Base-by-base conservation (phyloP, 2,329 filamentous ascomycete species). In the Cytospora schulzeri region DNA sequence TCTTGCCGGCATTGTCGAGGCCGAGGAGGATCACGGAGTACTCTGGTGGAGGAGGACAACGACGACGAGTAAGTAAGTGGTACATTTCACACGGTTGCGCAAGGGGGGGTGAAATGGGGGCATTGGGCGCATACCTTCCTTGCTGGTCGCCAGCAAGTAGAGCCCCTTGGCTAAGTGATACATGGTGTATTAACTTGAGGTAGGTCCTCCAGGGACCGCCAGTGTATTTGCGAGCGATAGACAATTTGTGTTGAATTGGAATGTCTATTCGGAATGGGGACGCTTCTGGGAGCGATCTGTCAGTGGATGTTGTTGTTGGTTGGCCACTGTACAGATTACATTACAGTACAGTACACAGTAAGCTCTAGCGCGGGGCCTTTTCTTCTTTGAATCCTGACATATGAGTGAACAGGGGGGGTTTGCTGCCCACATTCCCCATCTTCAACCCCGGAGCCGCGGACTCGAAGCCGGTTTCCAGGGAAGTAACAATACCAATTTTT, bases 1-100 rank as follows among this genome's bases (percentile, higher is more conserved):
- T 98, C 83, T 98, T 98, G 77, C 95, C 95, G 67, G 95, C 95
- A 76, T 98, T 98, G 83, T 98, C 95, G 74, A 98, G 91, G 68
- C 95, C 95, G 72, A 98, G 91, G 70, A 98, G 90, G 74, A 98
- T 92, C 73, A 97, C 92, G 26, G 94, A 97, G 83, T 97, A 98
- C 81, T 98, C 94, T 95, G 73, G 55, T 4, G 14, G 19, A 48
- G 15, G 38, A 45, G 45, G n/a, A n/a, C n/a, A n/a, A n/a, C n/a
- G n/a, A n/a, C 45, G n/a, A 24, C n/a, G n/a, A 24, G n/a, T 24
- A 8, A 12, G 55, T 50, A 35, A 33, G 33, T 45, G 58, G 54
- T 55, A 55, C 41, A 60, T 56, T 35, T n/a, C n/a, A n/a, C 62
- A 58, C 56, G 22, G 15, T 19, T n/a, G 57, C 19, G 31, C n/a